phyloP scores from a whole-genome alignment of 352 stramenopile genomes.

The Phytophthora sp. region DNA sequence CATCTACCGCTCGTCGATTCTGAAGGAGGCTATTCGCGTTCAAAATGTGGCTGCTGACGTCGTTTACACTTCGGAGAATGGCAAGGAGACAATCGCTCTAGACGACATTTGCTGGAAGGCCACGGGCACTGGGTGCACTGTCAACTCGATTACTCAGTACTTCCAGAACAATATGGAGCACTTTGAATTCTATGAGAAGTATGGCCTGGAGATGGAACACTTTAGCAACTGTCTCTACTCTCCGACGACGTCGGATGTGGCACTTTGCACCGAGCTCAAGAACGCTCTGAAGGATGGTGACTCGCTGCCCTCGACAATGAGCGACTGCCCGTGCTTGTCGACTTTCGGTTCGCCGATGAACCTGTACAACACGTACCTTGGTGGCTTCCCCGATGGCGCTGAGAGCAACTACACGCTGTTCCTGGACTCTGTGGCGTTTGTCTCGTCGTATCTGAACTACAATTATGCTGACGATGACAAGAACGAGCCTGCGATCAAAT shows the following conservation, averaged over 20 bases:
- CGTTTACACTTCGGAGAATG: constrained; percentile 35
- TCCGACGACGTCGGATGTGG: constrained; percentile 56
- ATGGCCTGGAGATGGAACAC: constrained; percentile 56
- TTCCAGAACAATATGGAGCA: constrained; percentile 70
- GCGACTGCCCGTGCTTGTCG: constrained; percentile 65
- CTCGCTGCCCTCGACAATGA: constrained; percentile 59
- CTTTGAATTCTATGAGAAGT: constrained; percentile 64
- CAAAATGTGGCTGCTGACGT: constrained; percentile 53
- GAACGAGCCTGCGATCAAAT: constrained; percentile 57
- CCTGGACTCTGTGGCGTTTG: constrained; percentile 50
- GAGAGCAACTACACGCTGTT: constrained; percentile 62
- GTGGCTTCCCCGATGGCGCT: constrained; percentile 53
- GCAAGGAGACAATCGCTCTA: constrained; percentile 38
- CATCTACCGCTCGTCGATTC: constrained; percentile 54
- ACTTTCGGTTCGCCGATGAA: constrained; percentile 74
- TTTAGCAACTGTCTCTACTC: constrained; percentile 69
- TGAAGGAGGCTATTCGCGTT: constrained; percentile 60
- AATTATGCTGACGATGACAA: constrained; percentile 60
- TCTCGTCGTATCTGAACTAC: constrained; percentile 65
- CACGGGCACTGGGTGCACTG: constrained; percentile 59
- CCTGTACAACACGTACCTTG: constrained; percentile 71
- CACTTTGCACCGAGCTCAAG: constrained; percentile 49
- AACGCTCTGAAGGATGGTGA: constrained; percentile 42
- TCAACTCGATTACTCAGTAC: constrained; percentile 70
- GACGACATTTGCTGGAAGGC: constrained; percentile 75